phyloP scores from a whole-genome alignment of 805 yeast genomes.

The Sugiyamaella floridensis region DNA sequence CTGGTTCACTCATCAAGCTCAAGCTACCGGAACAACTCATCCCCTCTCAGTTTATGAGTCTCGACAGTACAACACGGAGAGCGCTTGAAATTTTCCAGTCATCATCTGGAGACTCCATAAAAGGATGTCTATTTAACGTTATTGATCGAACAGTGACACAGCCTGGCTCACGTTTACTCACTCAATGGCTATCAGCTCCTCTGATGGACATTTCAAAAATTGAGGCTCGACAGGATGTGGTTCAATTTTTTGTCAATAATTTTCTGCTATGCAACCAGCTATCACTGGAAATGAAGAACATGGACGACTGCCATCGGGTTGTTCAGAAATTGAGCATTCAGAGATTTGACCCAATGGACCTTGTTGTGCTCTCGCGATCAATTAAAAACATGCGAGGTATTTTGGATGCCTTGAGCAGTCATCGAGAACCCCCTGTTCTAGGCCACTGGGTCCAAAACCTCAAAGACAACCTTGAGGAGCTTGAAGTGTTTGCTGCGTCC shows the following conservation, averaged over 20 bases:
- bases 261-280: constrained; percentile 50
- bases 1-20: constrained; percentile 55
- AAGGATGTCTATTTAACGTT: constrained; percentile 65
- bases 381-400: constrained; percentile 28
- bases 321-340: constrained; percentile 34
- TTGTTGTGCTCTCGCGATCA: constrained; percentile 39
- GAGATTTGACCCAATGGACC: constrained; percentile 39
- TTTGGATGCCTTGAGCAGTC: neutral
- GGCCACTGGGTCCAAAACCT: constrained; percentile 11
- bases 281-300: constrained; percentile 51
- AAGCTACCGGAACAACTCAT: constrained; percentile 58
- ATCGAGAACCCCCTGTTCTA: neutral
- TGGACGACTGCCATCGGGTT: constrained; percentile 37
- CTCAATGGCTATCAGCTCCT: constrained; percentile 80
- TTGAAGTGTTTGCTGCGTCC: constrained; percentile 33
- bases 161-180: constrained; percentile 72
- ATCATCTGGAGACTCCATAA: constrained; percentile 39
- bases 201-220: constrained; percentile 54
- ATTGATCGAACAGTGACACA: constrained; percentile 70
- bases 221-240: constrained; percentile 46
- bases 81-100: constrained; percentile 59
- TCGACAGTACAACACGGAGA: constrained; percentile 48
- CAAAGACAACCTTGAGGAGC: constrained; percentile 22
- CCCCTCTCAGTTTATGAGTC: constrained; percentile 53
- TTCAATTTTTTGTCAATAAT: constrained; percentile 36